These are phyloP conservation scores for Fusarium penzigii DNA, from an alignment of 2,329 filamentous ascomycete genomes.

Conservation along the genomic window DNA sequence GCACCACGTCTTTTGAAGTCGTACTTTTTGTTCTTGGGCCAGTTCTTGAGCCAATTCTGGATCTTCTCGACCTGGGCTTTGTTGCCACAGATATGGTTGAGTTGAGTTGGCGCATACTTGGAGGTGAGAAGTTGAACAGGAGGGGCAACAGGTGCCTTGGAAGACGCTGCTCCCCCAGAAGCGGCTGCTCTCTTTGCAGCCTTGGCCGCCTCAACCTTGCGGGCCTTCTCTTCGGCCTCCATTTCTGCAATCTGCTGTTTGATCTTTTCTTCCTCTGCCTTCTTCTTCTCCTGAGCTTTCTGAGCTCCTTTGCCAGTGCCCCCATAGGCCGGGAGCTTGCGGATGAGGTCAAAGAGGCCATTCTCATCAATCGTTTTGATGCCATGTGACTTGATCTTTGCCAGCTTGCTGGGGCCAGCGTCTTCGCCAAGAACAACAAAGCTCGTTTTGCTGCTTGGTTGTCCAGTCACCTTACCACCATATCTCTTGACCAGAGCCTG, in stretches of 20 bases:
- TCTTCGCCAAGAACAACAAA: conserved; percentile 91
- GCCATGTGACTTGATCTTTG: conserved; percentile 76
- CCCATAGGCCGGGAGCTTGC: conserved; percentile 77
- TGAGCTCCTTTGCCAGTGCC: conserved; percentile 86
- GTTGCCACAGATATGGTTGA: conserved; percentile 93
- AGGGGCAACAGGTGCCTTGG: conserved; percentile 45
- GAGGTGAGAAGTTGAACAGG: conserved; percentile 82
- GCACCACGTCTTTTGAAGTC: conserved; percentile 81
- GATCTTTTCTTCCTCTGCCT: conserved; percentile 81
- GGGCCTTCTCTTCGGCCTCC: conserved; percentile 73
- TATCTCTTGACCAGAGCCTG: conserved; percentile 87
- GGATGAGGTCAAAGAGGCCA: conserved; percentile 85
- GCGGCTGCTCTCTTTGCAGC: conserved; percentile 45
- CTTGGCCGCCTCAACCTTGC: conserved; percentile 53
- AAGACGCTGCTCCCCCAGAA: conserved; percentile 22
- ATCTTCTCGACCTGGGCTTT: conserved; percentile 88
- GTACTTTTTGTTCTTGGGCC: conserved; percentile 75
- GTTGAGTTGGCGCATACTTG: conserved; percentile 86
- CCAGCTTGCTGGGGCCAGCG: conserved; percentile 89
- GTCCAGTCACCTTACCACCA: conserved; percentile 84
- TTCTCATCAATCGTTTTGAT: conserved; percentile 95
- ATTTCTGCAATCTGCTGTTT: conserved; percentile 80
- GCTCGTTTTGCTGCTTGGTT: conserved; percentile 89
- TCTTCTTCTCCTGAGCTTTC: conserved; percentile 80
- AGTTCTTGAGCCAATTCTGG: conserved; percentile 82